Percentiles rank a stretch among this genome's conserved stretches.
These are phyloP conservation scores for Hymenoscyphus linearis DNA, from an alignment of 2,329 filamentous ascomycete genomes.

Conservation along the genomic window DNA sequence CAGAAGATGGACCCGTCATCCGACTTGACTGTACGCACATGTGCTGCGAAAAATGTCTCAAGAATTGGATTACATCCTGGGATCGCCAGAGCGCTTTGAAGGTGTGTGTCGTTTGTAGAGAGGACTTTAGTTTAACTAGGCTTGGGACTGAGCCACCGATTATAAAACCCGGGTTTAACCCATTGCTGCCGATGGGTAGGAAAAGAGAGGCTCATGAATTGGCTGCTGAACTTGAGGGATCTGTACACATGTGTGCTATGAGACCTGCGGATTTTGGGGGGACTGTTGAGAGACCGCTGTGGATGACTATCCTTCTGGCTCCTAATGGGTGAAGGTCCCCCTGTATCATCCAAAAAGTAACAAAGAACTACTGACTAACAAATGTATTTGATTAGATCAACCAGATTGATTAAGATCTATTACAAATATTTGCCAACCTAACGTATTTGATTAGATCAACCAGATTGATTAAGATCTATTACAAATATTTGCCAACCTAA, in stretches of 20 bases:
- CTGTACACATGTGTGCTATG: not conserved
- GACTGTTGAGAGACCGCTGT: not conserved
- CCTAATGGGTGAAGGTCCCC: too few relatives aligned
- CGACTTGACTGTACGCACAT: not conserved
- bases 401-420: too few relatives aligned
- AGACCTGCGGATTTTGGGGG: not conserved
- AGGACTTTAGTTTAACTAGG: not conserved
- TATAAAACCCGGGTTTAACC: not conserved
- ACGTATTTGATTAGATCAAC: too few relatives aligned
- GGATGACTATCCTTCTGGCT: not conserved
- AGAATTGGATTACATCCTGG: constrained; percentile 1
- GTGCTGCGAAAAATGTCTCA: not conserved
- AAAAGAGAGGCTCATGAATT: not conserved
- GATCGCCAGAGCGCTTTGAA: not conserved
- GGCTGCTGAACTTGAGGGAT: not conserved
- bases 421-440: too few relatives aligned
- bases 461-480: too few relatives aligned
- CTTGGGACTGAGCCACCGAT: not conserved
- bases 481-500: too few relatives aligned
- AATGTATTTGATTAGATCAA: too few relatives aligned
- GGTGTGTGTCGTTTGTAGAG: constrained; percentile 1
- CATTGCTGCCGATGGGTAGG: not conserved
- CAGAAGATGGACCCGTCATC: not conserved
- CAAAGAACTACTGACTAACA: too few relatives aligned
- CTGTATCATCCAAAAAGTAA: too few relatives aligned